Percentiles rank a stretch among this genome's conserved stretches.
phyloP scores from a whole-genome alignment of 768 basidiomycete species.

The Pilatotrama ljubarskyi region DNA sequence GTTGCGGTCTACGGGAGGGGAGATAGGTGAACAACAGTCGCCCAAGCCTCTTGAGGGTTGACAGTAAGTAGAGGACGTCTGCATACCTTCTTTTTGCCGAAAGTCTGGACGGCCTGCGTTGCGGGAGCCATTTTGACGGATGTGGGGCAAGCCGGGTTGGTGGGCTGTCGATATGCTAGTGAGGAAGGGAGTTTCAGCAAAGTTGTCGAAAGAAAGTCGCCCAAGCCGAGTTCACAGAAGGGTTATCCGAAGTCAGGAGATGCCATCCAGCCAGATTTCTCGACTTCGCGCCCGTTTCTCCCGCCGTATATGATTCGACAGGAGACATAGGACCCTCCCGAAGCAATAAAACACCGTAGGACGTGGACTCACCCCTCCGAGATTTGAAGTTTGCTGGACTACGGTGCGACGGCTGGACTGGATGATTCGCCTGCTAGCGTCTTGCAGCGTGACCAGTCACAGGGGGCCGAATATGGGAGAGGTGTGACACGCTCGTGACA shows the following conservation, averaged over 20 bases:
- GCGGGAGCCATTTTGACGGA: slow-evolving; percentile 65
- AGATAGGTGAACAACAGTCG: background rate
- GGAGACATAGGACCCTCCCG: background rate
- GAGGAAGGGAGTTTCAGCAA: slow-evolving; percentile 12
- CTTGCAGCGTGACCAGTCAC: slow-evolving; percentile 4
- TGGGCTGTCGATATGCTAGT: slow-evolving; percentile 25
- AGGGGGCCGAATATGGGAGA: background rate
- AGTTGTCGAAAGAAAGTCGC: slow-evolving; percentile 1
- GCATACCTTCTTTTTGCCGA: slow-evolving; percentile 99
- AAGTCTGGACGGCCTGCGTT: slow-evolving; percentile 93
- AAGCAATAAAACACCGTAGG: slow-evolving; percentile 12
- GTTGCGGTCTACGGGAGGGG: slow-evolving; percentile 77
- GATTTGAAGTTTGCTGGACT: slow-evolving; percentile 32
- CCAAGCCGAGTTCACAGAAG: slow-evolving; percentile 25
- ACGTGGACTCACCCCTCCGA: slow-evolving; percentile 42
- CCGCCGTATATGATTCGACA: background rate
- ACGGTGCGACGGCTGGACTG: slow-evolving; percentile 15
- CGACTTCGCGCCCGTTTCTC: slow-evolving; percentile 11
- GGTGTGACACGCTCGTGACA: no score
- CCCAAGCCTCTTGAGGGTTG: background rate
- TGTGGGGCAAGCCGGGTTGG: slow-evolving; percentile 23
- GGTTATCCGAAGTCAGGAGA: slow-evolving; percentile 39
- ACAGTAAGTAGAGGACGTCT: background rate
- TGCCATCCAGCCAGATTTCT: slow-evolving; percentile 41
- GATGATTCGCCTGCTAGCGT: slow-evolving; percentile 11